Conservation (phyloP, 2,329 filamentous ascomycete genomes). For the Macrophomina tecta region DNA sequence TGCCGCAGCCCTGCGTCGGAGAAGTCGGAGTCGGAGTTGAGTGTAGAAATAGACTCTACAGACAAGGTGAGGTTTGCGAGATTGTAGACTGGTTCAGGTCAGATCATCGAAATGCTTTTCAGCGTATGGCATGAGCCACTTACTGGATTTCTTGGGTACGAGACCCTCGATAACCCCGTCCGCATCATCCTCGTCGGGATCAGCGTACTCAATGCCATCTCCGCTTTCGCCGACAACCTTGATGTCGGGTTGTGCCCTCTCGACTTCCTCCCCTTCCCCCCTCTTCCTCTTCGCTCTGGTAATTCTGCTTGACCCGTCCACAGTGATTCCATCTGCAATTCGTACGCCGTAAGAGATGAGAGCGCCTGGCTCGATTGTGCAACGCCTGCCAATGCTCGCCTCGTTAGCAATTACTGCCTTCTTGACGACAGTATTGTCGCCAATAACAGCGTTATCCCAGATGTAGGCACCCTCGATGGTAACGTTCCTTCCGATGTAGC, state of each 20-base stretch:
- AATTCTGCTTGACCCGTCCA: slow-evolving; percentile 52
- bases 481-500: slow-evolving; percentile 85
- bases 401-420: slow-evolving; percentile 79
- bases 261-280: slow-evolving; percentile 49
- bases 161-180: slow-evolving; percentile 58
- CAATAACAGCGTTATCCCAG: slow-evolving; percentile 83
- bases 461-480: slow-evolving; percentile 80
- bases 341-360: slow-evolving; percentile 80
- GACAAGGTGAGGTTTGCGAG: slow-evolving; percentile 54
- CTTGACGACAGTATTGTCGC: slow-evolving; percentile 73
- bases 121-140: slow-evolving; percentile 28
- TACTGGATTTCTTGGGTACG: slow-evolving; percentile 42
- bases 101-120: neutral
- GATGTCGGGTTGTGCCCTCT: slow-evolving; percentile 51
- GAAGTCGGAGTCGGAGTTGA: slow-evolving; percentile 59
- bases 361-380: slow-evolving; percentile 72
- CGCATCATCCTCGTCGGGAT: slow-evolving; percentile 67
- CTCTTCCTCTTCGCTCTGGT: slow-evolving; percentile 54
- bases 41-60: slow-evolving; percentile 67
- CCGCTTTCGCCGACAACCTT: slow-evolving; percentile 64
- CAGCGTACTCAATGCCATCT: slow-evolving; percentile 64
- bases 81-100: slow-evolving; percentile 52
- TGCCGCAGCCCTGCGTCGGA: slow-evolving; percentile 52
- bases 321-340: slow-evolving; percentile 66
- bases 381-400: slow-evolving; percentile 72